Percentiles rank a stretch among this genome's conserved stretches.
These are phyloP conservation scores for Fusarium chuoi DNA, from an alignment of 2,329 filamentous ascomycete genomes.

Conservation along the genomic window DNA sequence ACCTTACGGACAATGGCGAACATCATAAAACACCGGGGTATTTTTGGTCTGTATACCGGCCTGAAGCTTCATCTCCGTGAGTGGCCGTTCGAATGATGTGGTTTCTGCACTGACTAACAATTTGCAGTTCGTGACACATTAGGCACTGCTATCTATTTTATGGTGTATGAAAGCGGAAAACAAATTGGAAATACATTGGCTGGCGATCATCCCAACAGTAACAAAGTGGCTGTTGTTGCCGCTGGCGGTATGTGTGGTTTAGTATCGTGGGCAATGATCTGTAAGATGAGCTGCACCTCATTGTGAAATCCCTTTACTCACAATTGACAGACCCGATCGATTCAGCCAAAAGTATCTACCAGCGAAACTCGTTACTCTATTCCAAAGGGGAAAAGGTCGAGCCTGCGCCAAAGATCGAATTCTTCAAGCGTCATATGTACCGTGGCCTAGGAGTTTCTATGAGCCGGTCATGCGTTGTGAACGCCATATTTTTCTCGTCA, in stretches of 20 bases:
- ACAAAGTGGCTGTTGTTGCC: conserved; percentile 79
- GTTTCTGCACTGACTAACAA: conserved; percentile 2
- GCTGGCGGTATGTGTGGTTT: conserved; percentile 85
- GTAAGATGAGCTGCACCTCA: conserved; percentile 66
- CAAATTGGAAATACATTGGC: conserved; percentile 81
- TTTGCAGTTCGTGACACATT: conserved; percentile 79
- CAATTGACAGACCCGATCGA: conserved; percentile 71
- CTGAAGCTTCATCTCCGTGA: conserved; percentile 81
- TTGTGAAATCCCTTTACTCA: not conserved
- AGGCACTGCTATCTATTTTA: conserved; percentile 87
- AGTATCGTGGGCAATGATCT: conserved; percentile 82
- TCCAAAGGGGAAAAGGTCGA: conserved; percentile 72
- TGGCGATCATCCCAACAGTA: conserved; percentile 77
- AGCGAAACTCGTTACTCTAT: conserved; percentile 80
- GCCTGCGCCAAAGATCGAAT: conserved; percentile 77
- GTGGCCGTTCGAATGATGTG: conserved; percentile 45
- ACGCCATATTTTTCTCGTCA: conserved; percentile 89
- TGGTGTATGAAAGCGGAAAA: conserved; percentile 88
- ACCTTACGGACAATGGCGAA: conserved; percentile 80
- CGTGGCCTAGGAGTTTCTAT: conserved; percentile 85
- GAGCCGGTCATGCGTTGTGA: conserved; percentile 82
- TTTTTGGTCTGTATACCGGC: conserved; percentile 81
- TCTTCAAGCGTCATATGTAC: conserved; percentile 83
- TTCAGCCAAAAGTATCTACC: conserved; percentile 86
- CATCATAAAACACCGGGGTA: conserved; percentile 78